These are phyloP conservation scores for Leishmania gerbilli DNA, from an alignment of 208 protist species.

Conservation along the genomic window DNA sequence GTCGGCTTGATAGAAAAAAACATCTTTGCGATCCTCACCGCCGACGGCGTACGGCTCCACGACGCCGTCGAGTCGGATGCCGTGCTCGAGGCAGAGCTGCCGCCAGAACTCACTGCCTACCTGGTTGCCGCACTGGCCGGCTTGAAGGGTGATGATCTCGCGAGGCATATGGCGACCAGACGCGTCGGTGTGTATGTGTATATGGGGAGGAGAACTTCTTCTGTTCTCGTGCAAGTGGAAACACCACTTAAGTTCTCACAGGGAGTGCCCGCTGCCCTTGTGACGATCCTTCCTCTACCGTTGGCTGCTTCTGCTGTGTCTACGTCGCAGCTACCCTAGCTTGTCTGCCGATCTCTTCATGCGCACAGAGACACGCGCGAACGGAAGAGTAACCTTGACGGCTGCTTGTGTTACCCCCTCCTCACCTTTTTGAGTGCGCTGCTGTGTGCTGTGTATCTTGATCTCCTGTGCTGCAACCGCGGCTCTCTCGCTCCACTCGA, in stretches of 20 bases:
- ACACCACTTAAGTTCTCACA: background rate
- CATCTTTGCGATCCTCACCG: constrained; percentile 98
- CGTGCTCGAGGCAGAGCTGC: constrained; percentile 98
- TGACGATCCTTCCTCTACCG: background rate
- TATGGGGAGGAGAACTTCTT: too few species aligned
- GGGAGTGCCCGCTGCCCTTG: too few species aligned
- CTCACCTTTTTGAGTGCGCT: background rate
- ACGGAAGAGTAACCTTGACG: background rate
- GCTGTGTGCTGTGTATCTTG: background rate
- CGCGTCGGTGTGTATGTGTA: background rate
- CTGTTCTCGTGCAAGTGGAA: background rate
- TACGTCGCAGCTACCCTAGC: background rate
- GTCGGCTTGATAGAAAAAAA: constrained; percentile 99
- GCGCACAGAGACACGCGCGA: background rate
- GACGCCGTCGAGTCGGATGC: constrained; percentile 95
- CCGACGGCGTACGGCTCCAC: constrained; percentile 94
- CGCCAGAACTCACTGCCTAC: constrained; percentile 99
- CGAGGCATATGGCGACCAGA: constrained; percentile 91
- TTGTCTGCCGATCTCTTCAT: background rate
- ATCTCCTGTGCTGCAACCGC: background rate
- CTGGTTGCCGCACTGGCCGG: constrained; percentile 98
- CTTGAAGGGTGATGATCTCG: constrained; percentile 99
- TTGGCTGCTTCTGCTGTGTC: background rate
- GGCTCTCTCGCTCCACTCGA: background rate
- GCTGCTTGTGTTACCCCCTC: background rate